Base-by-base conservation (phyloP, 208 protist species). In the Leishmania martiniquensis region DNA sequence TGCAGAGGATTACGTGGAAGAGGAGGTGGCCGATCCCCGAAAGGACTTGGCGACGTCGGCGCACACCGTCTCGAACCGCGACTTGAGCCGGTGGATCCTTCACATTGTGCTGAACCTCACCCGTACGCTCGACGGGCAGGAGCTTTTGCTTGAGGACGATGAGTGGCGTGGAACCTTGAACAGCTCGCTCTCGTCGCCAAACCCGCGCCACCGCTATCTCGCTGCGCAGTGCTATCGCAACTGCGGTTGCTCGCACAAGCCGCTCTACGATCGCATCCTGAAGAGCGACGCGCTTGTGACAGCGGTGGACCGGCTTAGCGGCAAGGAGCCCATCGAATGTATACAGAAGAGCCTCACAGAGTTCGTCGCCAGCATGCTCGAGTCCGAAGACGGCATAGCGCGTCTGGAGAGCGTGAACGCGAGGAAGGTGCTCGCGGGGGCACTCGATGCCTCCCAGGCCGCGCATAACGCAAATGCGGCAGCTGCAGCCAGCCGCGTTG, bases 51-150 rank as follows among this genome's bases (percentile, higher is more conserved):
- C 59, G 57, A 75, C 78, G 59, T 51, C 73, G 2, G n/a, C 66
- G 39, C 60, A 65, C 32, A 39, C 65, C 6, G 51, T 79, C 2
- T 51, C 81, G 4, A 51, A 55, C 51, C 93, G 93, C 29, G 93
- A 95, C 77, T 59, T 95, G 13, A 87, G 84, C 34, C 73, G 77
- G 37, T 97, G 91, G 91, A 91, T 97, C 59, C 80, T 95, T 52
- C 86, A 93, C 65, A 94, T 97, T 67, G 54, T 94, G 34, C 85
- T 95, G 32, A 97, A 97, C 83, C 63, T 94, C 70, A 97, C 91
- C 17, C 93, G 93, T 81, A 84, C 83, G 44, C 51, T 66, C 25
- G 90, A 94, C 54, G 93, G 91, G 9, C 93, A 95, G 78, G 75
- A 90, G 80, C 80, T 90, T 70, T 77, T 97, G 17, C 82, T 93